A percentile compares a stretch with the other conserved stretches of the same genome.
These are phyloP conservation scores for Hypholoma fasciculare DNA, from an alignment of 768 basidiomycete species.

Conservation along the genomic window DNA sequence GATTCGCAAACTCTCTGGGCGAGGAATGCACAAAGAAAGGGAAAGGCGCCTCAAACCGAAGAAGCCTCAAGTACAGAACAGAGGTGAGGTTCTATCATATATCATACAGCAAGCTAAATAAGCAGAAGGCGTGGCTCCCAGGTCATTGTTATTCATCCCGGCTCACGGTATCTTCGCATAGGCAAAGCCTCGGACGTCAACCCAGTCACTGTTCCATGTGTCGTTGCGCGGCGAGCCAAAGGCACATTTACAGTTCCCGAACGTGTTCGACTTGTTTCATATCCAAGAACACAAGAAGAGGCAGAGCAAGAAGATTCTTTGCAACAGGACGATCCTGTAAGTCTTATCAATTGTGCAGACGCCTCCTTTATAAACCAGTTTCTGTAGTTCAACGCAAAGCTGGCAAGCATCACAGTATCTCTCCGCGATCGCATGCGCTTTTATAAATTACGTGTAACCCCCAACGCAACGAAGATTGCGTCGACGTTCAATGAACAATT, in stretches of 20 bases:
- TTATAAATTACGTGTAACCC: slow-evolving; percentile 78
- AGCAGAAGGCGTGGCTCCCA: slow-evolving; percentile 69
- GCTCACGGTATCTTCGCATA: slow-evolving; percentile 71
- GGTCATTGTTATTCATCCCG: slow-evolving; percentile 78
- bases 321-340: slow-evolving; percentile 56
- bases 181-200: slow-evolving; percentile 78
- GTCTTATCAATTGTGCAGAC: slow-evolving; percentile 14
- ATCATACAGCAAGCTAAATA: slow-evolving; percentile 18
- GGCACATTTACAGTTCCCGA: slow-evolving; percentile 40
- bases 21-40: slow-evolving; percentile 59
- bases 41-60: slow-evolving; percentile 45
- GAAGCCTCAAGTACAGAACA: slow-evolving; percentile 36
- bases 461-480: slow-evolving; percentile 67
- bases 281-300: slow-evolving; percentile 45
- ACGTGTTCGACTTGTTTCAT: slow-evolving; percentile 51
- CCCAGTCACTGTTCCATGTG: slow-evolving; percentile 66
- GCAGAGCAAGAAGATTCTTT: slow-evolving; percentile 3
- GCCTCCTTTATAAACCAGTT: not conserved
- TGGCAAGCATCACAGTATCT: slow-evolving; percentile 68
- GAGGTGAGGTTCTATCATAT: slow-evolving; percentile 36
- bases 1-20: slow-evolving; percentile 77
- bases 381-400: slow-evolving; percentile 71
- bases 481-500: slow-evolving; percentile 82
- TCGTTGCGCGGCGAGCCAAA: slow-evolving; percentile 68
- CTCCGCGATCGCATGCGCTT: slow-evolving; percentile 84